These are phyloP conservation scores for Apiospora kogelbergensis DNA, from an alignment of 2,329 filamentous ascomycete genomes.

Conservation along the genomic window DNA sequence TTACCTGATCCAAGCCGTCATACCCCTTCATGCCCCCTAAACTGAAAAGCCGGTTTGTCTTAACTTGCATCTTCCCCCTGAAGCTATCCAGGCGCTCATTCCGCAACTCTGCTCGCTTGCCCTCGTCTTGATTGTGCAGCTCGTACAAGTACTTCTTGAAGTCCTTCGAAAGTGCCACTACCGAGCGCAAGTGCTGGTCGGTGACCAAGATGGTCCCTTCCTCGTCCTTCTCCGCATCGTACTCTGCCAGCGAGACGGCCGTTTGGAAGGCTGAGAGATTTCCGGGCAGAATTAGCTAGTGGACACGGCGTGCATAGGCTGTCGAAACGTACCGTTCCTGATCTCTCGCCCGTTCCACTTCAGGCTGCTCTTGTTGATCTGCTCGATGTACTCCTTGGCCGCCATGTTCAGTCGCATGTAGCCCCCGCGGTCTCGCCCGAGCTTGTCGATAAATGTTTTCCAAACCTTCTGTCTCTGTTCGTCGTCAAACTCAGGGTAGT, in stretches of 20 bases:
- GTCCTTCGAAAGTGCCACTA: slow-evolving; percentile 27
- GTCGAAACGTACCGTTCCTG: slow-evolving; percentile 19
- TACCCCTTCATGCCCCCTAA: too few species aligned
- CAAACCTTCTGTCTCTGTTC: slow-evolving; percentile 26
- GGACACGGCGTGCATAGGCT: too few species aligned
- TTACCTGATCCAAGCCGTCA: too few species aligned
- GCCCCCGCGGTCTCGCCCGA: slow-evolving; percentile 23
- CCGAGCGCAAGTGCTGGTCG: slow-evolving; percentile 26
- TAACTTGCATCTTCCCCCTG: not conserved
- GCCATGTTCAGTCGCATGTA: slow-evolving; percentile 23
- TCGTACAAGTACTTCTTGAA: slow-evolving; percentile 29
- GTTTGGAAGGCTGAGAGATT: slow-evolving; percentile 27
- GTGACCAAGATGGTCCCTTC: slow-evolving; percentile 25
- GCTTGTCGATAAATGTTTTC: slow-evolving; percentile 29
- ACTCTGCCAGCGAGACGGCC: slow-evolving; percentile 29
- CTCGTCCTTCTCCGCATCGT: slow-evolving; percentile 32
- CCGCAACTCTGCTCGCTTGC: slow-evolving; percentile 15
- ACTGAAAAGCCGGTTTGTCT: too few species aligned
- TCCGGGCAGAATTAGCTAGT: too few species aligned
- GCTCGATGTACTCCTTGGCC: slow-evolving; percentile 22
- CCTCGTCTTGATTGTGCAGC: slow-evolving; percentile 21
- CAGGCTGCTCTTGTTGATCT: slow-evolving; percentile 16
- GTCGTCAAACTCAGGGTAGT: slow-evolving; percentile 28
- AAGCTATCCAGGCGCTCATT: slow-evolving; percentile 10
- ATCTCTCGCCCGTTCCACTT: slow-evolving; percentile 26